Evolutionary conservation across 768 basidiomycete species (phyloP).

Genomic region (Suillus bovinus): DNA sequence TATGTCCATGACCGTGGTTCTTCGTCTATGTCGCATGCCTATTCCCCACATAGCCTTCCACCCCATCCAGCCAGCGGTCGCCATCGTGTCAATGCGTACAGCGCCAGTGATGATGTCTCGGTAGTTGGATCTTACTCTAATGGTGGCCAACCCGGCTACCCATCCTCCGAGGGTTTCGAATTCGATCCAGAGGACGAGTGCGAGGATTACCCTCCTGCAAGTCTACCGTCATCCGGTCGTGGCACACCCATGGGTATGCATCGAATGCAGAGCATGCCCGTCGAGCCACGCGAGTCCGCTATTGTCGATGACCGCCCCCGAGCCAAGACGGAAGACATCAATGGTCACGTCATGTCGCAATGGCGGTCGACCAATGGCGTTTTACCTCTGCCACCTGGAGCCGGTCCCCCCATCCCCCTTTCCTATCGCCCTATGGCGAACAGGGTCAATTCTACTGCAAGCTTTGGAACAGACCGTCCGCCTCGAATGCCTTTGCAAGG

Average conservation of each 20-base stretch:
- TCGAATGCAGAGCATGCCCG: constrained; percentile 56
- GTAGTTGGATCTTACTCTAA: constrained; percentile 32
- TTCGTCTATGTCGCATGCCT: constrained; percentile 32
- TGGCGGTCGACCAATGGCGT: constrained; percentile 58
- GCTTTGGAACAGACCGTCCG: constrained; percentile 49
- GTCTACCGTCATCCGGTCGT: constrained; percentile 56
- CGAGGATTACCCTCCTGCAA: constrained; percentile 69
- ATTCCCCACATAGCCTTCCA: constrained; percentile 32
- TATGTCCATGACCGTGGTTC: constrained; percentile 39
- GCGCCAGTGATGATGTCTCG: constrained; percentile 37
- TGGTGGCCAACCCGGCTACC: constrained; percentile 36
- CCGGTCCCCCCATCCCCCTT: constrained; percentile 22
- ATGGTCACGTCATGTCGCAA: constrained; percentile 60
- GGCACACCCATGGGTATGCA: constrained; percentile 71
- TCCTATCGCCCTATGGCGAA: constrained; percentile 44
- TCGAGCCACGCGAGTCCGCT: constrained; percentile 50
- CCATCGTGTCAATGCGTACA: constrained; percentile 36
- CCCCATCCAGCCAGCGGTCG: constrained; percentile 37
- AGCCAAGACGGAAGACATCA: constrained; percentile 68
- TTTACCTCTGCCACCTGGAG: constrained; percentile 35
- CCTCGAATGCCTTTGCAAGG: constrained; percentile 50
- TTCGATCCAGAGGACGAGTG: constrained; percentile 73
- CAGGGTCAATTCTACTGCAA: constrained; percentile 47
- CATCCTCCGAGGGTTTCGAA: constrained; percentile 69
- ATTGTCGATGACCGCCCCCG: constrained; percentile 55